Conservation (phyloP, 2,329 filamentous ascomycete genomes). For the Cephalotrichum gorgonifer region DNA sequence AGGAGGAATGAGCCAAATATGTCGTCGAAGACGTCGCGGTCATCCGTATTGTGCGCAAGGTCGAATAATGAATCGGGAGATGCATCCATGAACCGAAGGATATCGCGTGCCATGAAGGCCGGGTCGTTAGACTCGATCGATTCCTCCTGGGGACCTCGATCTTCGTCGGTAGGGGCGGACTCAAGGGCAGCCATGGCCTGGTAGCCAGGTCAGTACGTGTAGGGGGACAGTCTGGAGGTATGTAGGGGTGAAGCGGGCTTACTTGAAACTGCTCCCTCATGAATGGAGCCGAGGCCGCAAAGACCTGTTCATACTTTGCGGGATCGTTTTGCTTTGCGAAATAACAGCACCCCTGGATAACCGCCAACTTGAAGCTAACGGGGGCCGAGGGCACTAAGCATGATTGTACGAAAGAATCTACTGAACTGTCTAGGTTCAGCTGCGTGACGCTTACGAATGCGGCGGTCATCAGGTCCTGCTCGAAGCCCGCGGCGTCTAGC, state of each 20-base stretch:
- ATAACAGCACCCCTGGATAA: constrained; percentile 52
- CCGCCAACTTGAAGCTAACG: constrained; percentile 49
- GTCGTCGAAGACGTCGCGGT: constrained; percentile 16
- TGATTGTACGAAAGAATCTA: constrained; percentile 43
- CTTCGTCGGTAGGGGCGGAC: neutral
- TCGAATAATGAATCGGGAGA: constrained; percentile 26
- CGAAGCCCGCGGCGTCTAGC: constrained; percentile 40
- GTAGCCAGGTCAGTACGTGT: neutral
- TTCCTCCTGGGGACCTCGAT: neutral
- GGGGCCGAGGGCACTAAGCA: constrained; percentile 50
- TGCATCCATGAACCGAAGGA: constrained; percentile 46
- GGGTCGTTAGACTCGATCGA: constrained; percentile 16
- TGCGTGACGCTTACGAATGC: constrained; percentile 56
- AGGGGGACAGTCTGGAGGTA: neutral
- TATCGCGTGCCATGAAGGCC: constrained; percentile 35
- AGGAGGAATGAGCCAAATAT: constrained; percentile 41
- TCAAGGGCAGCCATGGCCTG: constrained; percentile 1
- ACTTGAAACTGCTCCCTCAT: constrained; percentile 49
- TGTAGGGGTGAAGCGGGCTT: constrained; percentile 9
- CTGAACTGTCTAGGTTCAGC: constrained; percentile 47
- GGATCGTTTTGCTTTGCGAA: constrained; percentile 44
- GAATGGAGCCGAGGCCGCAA: constrained; percentile 43
- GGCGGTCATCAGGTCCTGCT: constrained; percentile 55
- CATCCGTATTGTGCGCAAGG: neutral
- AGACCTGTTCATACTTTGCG: constrained; percentile 42